These are phyloP conservation scores for Diaporthe australafricana DNA, from an alignment of 2,329 filamentous ascomycete genomes.

Conservation along the genomic window DNA sequence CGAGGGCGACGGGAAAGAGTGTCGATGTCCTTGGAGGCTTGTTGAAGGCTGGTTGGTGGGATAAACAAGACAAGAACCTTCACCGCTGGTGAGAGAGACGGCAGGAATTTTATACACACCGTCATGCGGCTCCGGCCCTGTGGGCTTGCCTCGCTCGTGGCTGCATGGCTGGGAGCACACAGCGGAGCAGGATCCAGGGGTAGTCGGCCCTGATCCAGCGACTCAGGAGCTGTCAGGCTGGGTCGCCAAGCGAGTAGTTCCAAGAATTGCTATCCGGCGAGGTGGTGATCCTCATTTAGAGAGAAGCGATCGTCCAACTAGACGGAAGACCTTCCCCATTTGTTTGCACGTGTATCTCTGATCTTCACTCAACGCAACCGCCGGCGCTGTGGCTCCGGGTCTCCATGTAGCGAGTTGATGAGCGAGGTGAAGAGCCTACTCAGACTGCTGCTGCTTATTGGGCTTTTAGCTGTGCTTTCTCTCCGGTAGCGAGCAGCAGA, in stretches of 20 bases:
- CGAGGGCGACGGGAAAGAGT: slow-evolving; percentile 6
- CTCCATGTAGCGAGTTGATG: slow-evolving; percentile 12
- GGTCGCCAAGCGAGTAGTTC: slow-evolving; percentile 22
- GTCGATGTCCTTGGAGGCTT: background rate
- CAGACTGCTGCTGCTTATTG: background rate
- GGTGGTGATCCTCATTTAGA: slow-evolving; percentile 25
- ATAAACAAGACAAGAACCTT: background rate
- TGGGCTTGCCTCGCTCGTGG: slow-evolving; percentile 3
- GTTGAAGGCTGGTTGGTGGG: slow-evolving; percentile 8
- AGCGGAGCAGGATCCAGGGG: slow-evolving; percentile 11
- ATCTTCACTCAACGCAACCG: slow-evolving; percentile 4
- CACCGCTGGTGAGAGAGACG: background rate
- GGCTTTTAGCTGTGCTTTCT: background rate
- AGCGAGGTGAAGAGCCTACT: background rate
- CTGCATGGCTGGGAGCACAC: slow-evolving; percentile 8
- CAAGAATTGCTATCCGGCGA: slow-evolving; percentile 1
- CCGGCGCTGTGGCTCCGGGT: background rate
- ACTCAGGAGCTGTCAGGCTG: slow-evolving; percentile 22
- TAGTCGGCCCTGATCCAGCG: slow-evolving; percentile 7
- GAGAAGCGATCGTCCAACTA: slow-evolving; percentile 15
- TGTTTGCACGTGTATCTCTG: slow-evolving; percentile 5
- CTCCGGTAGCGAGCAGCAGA: background rate
- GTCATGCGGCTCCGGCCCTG: slow-evolving; percentile 13
- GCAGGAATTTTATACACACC: slow-evolving; percentile 25
- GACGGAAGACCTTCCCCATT: background rate